phyloP scores from a whole-genome alignment of 495 filamentous ascomycete genomes.

The Penicillium roqueforti region DNA sequence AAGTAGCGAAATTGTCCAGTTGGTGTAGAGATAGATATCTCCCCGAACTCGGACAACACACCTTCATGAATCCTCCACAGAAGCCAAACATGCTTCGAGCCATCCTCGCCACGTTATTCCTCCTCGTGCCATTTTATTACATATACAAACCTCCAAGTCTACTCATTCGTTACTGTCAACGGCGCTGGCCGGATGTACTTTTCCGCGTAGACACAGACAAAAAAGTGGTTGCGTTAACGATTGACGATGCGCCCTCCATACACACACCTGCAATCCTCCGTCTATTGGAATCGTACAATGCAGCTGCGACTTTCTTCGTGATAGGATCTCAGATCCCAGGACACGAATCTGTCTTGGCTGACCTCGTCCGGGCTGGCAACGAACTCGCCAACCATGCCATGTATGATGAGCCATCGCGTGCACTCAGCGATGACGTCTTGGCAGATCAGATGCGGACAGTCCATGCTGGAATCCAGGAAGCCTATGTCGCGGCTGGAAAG shows the following conservation, averaged over 20 bases:
- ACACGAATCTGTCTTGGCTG: constrained; percentile 52
- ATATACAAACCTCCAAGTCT: constrained; percentile 70
- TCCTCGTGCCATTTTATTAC: constrained; percentile 56
- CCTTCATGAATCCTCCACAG: neutral
- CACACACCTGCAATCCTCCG: constrained; percentile 69
- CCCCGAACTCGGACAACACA: neutral
- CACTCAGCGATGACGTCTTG: constrained; percentile 33
- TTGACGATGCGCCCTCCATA: constrained; percentile 76
- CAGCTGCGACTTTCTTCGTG: constrained; percentile 71
- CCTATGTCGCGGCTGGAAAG: constrained; percentile 44
- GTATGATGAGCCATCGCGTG: constrained; percentile 69
- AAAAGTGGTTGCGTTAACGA: constrained; percentile 71
- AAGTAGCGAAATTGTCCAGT: neutral
- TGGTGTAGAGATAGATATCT: neutral
- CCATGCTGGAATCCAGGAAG: constrained; percentile 46
- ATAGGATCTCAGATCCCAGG: constrained; percentile 71
- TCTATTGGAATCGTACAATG: constrained; percentile 52
- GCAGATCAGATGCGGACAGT: constrained; percentile 38
- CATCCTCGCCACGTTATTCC: constrained; percentile 40
- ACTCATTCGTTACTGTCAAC: constrained; percentile 63
- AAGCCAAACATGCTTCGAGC: constrained; percentile 40
- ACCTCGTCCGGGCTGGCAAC: constrained; percentile 59
- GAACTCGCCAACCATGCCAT: constrained; percentile 84
- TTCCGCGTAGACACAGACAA: constrained; percentile 56
- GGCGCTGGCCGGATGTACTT: constrained; percentile 69